Percentiles rank a stretch among this genome's conserved stretches.
Conservation (phyloP, 805 yeast species). For the Lipomyces japonicus region DNA sequence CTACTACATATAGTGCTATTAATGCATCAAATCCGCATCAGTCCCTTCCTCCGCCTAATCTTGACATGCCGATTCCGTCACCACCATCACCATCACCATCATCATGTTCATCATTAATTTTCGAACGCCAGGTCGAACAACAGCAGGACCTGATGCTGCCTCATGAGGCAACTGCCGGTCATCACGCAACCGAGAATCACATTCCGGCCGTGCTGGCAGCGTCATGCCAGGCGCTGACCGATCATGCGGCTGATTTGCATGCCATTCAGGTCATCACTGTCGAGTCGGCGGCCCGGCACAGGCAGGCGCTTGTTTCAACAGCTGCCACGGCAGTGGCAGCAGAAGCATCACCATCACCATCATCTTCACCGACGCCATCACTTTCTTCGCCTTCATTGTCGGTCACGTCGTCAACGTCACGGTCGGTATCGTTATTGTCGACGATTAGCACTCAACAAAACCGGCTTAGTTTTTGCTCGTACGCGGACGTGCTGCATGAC, state of each 20-base stretch:
- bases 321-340: not conserved
- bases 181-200: conserved; percentile 54
- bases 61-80: not conserved
- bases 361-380: not conserved
- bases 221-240: conserved; percentile 59
- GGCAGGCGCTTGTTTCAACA: not conserved
- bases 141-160: conserved; percentile 30
- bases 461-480: conserved; percentile 17
- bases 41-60: not conserved
- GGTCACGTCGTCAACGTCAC: not conserved
- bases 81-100: not conserved
- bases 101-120: conserved; percentile 50
- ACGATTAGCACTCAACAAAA: not conserved
- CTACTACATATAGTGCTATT: too few relatives aligned
- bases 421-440: too few relatives aligned
- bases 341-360: not conserved
- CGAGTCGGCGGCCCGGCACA: not conserved
- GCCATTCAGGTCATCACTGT: conserved; percentile 63
- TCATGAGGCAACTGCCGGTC: conserved; percentile 36
- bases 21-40: too few relatives aligned
- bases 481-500: conserved; percentile 15
- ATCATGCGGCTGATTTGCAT: conserved; percentile 56
- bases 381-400: not conserved
- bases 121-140: conserved; percentile 68
- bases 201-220: conserved; percentile 84